Evolutionary conservation across 345 rosid genomes (phyloP), one percentile per base, ranked within the genome.

Genomic region (Populus davidiana): DNA sequence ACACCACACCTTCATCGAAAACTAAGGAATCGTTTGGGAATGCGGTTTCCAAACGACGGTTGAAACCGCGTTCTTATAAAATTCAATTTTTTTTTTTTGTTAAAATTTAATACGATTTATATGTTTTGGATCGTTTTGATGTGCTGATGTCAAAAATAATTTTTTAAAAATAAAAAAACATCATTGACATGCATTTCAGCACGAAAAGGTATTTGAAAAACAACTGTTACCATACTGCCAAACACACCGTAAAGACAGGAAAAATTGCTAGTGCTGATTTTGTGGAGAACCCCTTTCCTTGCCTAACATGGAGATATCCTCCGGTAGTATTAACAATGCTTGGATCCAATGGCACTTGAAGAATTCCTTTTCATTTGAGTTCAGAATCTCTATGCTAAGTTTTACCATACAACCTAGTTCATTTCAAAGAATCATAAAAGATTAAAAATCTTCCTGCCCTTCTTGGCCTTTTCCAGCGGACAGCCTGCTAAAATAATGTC

Each of bases 1-100:
- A 73, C 94, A 91, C 23, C 99, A 95, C 80, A 83, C 93, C 36
- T 95, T 93, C 78, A 76, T 95, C 69, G 78, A 89, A 75, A 94
- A 87, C 73, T 25, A 25, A 25, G 25, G 1, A 25, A 25, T 1
- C 25, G 25, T 25, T 25, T 25, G 25, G 25, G n/a, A n/a, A n/a
- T n/a, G n/a, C n/a, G n/a, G n/a, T n/a, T n/a, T n/a, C n/a, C n/a
- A 25, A 25, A 25, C 25, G n/a, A 25, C 25, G 25, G 25, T 25
- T 25, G 25, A 25, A 25, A 25, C 25, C 25, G 25, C 25, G 25
- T 25, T 25, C 25, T 1, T 1, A 25, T 25, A 25, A 25, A 25
- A 25, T 25, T 25, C 25, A 25, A 25, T 0, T 0, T 25, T 25
- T 25, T 25, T 25, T 25, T 25, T 25, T 25, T 25, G 1, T 1